phyloP scores from a whole-genome alignment of 2,329 filamentous ascomycete genomes.

The Pseudocercospora eumusae region DNA sequence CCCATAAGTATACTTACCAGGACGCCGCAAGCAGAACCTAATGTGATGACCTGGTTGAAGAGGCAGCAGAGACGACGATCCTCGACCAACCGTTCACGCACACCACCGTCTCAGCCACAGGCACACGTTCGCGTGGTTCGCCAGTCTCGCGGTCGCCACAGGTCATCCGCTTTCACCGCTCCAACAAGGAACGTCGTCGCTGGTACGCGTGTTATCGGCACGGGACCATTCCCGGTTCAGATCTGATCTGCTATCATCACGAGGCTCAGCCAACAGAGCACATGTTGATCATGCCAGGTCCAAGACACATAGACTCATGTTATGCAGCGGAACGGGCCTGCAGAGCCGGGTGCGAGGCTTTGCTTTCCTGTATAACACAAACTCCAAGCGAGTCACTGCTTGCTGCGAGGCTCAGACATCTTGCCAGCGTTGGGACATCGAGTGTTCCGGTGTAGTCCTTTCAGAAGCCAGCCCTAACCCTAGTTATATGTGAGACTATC shows the following conservation, averaged over 20 bases:
- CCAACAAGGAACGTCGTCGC: neutral
- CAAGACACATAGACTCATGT: no score
- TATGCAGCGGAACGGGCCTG: no score
- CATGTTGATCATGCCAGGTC: no score
- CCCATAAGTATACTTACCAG: neutral
- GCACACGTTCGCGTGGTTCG: neutral
- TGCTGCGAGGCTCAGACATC: neutral
- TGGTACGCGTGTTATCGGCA: neutral
- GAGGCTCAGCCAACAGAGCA: neutral
- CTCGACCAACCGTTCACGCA: conserved; percentile 2
- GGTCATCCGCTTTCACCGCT: neutral
- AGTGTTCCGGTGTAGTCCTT: no score
- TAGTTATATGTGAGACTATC: no score
- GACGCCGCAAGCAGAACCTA: neutral
- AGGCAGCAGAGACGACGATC: conserved; percentile 1
- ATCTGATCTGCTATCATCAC: neutral
- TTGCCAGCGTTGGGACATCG: neutral
- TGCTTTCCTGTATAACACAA: no score
- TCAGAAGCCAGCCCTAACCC: no score
- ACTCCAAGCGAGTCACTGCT: neutral
- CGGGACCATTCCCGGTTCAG: neutral
- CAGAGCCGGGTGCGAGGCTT: no score
- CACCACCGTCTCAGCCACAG: conserved; percentile 1
- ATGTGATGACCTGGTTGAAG: neutral
- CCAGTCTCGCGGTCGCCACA: neutral